Percentiles rank a stretch among this genome's conserved stretches.
Evolutionary conservation across 2,329 filamentous ascomycete genomes (phyloP).

Genomic region (Pestalotiopsis sp.): DNA sequence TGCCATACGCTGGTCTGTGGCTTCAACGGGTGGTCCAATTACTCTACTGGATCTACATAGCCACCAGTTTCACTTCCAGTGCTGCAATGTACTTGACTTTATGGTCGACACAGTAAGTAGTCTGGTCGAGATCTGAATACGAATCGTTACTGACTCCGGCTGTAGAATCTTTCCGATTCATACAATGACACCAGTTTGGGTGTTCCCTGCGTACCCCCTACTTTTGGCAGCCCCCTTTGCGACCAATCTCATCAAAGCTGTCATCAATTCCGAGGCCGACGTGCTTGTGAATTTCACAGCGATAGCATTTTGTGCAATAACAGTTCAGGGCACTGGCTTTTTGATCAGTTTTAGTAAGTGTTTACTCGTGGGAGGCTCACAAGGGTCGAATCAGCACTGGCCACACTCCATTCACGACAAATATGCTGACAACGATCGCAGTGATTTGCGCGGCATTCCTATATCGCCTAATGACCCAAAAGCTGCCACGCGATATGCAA

Average conservation of each 20-base stretch:
- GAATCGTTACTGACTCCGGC: neutral
- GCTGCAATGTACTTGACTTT: conserved; percentile 74
- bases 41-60: conserved; percentile 75
- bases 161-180: conserved; percentile 65
- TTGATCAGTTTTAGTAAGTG: conserved; percentile 56
- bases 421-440: neutral
- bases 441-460: conserved; percentile 83
- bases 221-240: conserved; percentile 77
- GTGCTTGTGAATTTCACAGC: conserved; percentile 41
- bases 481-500: conserved; percentile 73
- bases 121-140: neutral
- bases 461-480: conserved; percentile 86
- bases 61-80: conserved; percentile 67
- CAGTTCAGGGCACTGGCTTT: conserved; percentile 57
- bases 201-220: conserved; percentile 82
- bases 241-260: conserved; percentile 52
- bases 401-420: no score
- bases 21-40: conserved; percentile 60
- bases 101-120: conserved; percentile 59
- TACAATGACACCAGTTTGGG: conserved; percentile 86
- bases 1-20: conserved; percentile 63
- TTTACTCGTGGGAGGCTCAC: neutral
- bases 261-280: conserved; percentile 26
- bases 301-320: conserved; percentile 50
- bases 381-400: neutral